Evolutionary conservation across 1,284 basidiomycete genomes (phyloP).

Genomic region (Malassezia arunalokei): DNA sequence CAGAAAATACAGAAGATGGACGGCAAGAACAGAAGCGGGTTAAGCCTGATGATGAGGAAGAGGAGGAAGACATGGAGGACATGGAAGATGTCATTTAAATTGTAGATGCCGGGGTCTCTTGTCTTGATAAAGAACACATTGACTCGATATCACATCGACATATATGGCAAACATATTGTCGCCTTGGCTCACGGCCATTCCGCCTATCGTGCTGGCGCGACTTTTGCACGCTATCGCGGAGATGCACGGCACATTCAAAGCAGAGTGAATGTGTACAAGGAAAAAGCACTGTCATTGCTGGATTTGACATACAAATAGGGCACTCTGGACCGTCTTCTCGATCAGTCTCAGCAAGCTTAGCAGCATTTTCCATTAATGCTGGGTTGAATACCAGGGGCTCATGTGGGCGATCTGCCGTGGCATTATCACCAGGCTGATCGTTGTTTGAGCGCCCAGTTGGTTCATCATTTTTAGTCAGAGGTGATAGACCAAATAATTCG

Average conservation of each 20-base stretch:
- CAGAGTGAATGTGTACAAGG: constrained; percentile 45
- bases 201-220: constrained; percentile 28
- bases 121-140: constrained; percentile 4
- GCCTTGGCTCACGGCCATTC: constrained; percentile 30
- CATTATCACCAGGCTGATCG: neutral
- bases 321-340: constrained; percentile 31
- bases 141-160: constrained; percentile 22
- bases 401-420: neutral
- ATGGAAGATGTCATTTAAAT: constrained; percentile 35
- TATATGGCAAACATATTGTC: constrained; percentile 41
- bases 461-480: constrained; percentile 20
- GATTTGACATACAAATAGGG: constrained; percentile 36
- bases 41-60: constrained; percentile 8
- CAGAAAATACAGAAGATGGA: constrained; percentile 8
- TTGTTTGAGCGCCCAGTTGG: constrained; percentile 13
- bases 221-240: constrained; percentile 37
- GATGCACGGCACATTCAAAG: constrained; percentile 37
- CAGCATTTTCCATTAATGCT: neutral
- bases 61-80: constrained; percentile 32
- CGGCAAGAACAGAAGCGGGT: neutral
- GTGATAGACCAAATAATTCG: constrained; percentile 37
- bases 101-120: neutral
- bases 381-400: neutral
- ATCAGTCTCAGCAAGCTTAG: constrained; percentile 4
- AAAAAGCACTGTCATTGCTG: constrained; percentile 37